Evolutionary conservation across 768 basidiomycete genomes (phyloP).

Genomic region (Suillus ampliporus): DNA sequence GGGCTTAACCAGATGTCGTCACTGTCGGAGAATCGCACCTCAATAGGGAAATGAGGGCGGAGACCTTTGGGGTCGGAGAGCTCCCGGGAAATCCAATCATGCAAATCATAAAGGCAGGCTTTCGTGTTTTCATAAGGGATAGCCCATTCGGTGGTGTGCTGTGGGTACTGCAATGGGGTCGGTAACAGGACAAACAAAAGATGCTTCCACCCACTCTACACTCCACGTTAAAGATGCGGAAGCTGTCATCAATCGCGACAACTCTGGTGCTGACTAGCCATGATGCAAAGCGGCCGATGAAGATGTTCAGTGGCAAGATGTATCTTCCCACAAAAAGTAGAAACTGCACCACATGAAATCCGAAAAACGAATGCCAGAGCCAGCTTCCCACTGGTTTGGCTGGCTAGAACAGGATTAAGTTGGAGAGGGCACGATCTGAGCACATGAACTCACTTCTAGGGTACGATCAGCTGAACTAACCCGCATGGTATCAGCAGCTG

Average conservation of each 20-base stretch:
- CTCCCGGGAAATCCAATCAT: constrained; percentile 73
- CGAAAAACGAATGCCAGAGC: constrained; percentile 75
- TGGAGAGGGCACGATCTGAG: constrained; percentile 18
- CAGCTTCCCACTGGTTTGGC: constrained; percentile 58
- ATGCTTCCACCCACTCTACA: constrained; percentile 72
- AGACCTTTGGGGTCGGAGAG: constrained; percentile 71
- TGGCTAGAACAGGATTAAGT: constrained; percentile 45
- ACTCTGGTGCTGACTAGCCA: constrained; percentile 67
- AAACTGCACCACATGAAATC: constrained; percentile 82
- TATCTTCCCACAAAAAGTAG: constrained; percentile 80
- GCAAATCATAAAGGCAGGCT: constrained; percentile 73
- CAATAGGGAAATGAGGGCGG: constrained; percentile 90
- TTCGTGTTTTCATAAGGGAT: constrained; percentile 74
- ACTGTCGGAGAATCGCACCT: constrained; percentile 84
- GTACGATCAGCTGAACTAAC: constrained; percentile 80
- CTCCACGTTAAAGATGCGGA: constrained; percentile 91
- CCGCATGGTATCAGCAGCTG: constrained; percentile 72
- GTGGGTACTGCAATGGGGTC: constrained; percentile 65
- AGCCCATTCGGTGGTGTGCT: constrained; percentile 96
- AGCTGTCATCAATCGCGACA: constrained; percentile 75
- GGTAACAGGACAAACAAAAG: constrained; percentile 12
- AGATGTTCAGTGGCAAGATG: constrained; percentile 63
- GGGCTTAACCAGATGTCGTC: constrained; percentile 98
- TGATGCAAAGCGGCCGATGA: constrained; percentile 64
- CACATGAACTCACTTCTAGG: constrained; percentile 60